Evolutionary conservation across 306 rosid species (phyloP).

Genomic region (Comarum palustre): DNA sequence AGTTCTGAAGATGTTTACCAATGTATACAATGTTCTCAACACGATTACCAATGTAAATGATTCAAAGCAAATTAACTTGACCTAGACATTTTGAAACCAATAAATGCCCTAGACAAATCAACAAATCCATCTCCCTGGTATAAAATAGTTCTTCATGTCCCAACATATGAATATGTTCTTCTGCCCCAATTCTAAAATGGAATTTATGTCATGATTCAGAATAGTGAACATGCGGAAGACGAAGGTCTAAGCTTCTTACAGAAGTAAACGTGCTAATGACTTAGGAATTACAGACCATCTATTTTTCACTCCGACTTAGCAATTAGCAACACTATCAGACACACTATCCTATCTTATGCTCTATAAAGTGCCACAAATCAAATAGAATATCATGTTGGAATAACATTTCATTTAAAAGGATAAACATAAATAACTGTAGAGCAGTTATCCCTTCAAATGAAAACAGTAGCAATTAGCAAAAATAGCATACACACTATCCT

Average conservation of each 20-base stretch:
- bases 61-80: not conserved
- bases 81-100: conserved; percentile 1
- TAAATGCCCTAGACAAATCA: too few relatives aligned
- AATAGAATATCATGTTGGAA: not conserved
- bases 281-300: not conserved
- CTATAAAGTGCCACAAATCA: not conserved
- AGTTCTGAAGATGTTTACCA: not conserved
- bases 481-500: too few relatives aligned
- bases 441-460: too few relatives aligned
- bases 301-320: not conserved
- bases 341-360: not conserved
- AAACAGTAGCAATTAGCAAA: too few relatives aligned
- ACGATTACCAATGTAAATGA: not conserved
- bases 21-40: not conserved
- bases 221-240: not conserved
- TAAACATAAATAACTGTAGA: too few relatives aligned
- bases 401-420: not conserved
- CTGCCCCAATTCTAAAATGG: not conserved
- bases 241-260: not conserved
- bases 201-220: not conserved
- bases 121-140: not conserved
- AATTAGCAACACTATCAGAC: not conserved
- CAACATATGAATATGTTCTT: not conserved
- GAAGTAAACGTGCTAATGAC: not conserved
- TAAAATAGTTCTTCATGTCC: too few relatives aligned